Base-by-base conservation (phyloP, 2,329 filamentous ascomycete genomes). In the Capronia americana region DNA sequence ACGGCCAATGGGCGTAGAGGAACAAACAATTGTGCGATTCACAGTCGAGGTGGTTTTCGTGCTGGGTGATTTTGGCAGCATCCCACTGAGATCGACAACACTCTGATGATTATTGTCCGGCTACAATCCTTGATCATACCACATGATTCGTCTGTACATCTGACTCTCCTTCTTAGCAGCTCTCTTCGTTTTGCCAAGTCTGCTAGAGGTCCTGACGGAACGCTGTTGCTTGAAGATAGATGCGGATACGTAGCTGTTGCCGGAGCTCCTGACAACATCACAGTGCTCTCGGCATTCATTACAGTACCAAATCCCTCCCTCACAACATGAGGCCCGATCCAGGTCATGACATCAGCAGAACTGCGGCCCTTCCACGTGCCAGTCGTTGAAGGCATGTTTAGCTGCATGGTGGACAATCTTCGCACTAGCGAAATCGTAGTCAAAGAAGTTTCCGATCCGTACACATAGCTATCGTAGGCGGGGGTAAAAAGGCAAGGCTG, bases 401-500 rank as follows among this genome's bases (percentile, higher is more conserved):
- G 85, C 83, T 73, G 87, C 85, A 64, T 84, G 83, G 10, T 84
- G 79, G 23, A 84, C 82, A 62, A 83, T 86, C 70, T 86, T 87
- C 61, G 82, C 81, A 38, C 84, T 82, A 59, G 87, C 85, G 85
- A 86, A 67, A 87, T 80, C 67, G 83, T 82, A 64, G 82, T 78
- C 74, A 87, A 84, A 68, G 85, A 79, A 2, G 80, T 82, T 68
- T 86, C 84, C 41, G 64, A 12, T 8, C 30, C 63, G n/a, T 83
- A 82, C 70, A 85, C 85, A 72, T 84, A 84, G 38, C 83, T 77
- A 54, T 81, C 80, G 38, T 83, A 83, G 2, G 32, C 53, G 12
- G 86, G 76, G 28, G 83, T 85, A 76, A 87, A 87, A 26, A 87
- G 71, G 77, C 86, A 87, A 1, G 85, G 85, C 28, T 84, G 82